A percentile compares a stretch with the other conserved stretches of the same genome.
phyloP scores from a whole-genome alignment of 768 basidiomycete genomes.

The Lactarius pseudohatsudake region DNA sequence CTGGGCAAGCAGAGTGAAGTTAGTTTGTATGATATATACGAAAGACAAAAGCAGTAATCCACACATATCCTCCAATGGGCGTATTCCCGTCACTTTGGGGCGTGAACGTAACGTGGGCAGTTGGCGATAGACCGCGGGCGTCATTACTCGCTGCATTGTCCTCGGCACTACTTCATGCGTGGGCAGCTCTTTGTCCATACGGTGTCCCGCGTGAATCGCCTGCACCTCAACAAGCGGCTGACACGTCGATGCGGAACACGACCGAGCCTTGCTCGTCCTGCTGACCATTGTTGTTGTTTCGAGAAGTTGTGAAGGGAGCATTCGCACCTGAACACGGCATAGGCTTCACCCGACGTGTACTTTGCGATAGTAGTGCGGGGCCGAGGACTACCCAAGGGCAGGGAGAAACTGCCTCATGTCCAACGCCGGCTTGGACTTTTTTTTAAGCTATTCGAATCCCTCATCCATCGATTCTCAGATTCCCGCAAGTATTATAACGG shows the following conservation, averaged over 20 bases:
- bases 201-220: too few relatives aligned
- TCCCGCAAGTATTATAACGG: too few relatives aligned
- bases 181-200: too few relatives aligned
- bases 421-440: not conserved
- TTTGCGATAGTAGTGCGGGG: not conserved
- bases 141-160: not conserved
- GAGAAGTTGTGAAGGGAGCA: not conserved
- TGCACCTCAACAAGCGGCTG: not conserved
- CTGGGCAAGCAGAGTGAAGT: slow-evolving; percentile 63
- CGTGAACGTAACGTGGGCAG: not conserved
- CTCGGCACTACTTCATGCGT: not conserved
- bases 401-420: not conserved
- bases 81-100: not conserved
- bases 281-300: too few relatives aligned
- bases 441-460: too few relatives aligned
- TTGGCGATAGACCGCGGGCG: not conserved
- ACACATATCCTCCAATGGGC: slow-evolving; percentile 18
- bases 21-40: slow-evolving; percentile 24
- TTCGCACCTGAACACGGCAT: not conserved
- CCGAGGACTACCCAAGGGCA: not conserved
- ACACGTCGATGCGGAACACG: not conserved
- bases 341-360: not conserved
- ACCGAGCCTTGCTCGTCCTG: too few relatives aligned
- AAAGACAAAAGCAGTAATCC: slow-evolving; percentile 13
- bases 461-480: too few relatives aligned